phyloP scores from a whole-genome alignment of 495 filamentous ascomycete species.

The Wilcoxina mikolae region DNA sequence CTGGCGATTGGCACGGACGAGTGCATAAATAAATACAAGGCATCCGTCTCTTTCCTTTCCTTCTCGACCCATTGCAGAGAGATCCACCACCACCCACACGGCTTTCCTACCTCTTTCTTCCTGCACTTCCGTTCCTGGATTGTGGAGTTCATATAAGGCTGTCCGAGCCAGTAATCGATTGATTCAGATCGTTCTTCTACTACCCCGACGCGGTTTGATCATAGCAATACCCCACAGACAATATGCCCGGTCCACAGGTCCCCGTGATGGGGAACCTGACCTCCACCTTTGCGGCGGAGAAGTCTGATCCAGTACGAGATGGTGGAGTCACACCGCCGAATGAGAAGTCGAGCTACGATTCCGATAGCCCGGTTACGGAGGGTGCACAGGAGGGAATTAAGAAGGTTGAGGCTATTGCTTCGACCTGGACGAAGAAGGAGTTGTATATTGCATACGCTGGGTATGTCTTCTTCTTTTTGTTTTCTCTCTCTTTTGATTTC shows the following conservation, averaged over 20 bases:
- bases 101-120: slow-evolving; percentile 2
- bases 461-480: slow-evolving; percentile 20
- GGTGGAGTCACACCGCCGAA: background rate
- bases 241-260: background rate
- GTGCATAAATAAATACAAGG: background rate
- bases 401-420: slow-evolving; percentile 36
- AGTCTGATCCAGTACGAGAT: background rate
- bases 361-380: background rate
- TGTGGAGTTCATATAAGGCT: background rate
- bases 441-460: slow-evolving; percentile 35
- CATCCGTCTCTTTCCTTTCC: background rate
- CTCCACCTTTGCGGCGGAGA: background rate
- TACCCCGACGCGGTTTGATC: too few relatives aligned
- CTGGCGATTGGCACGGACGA: too few relatives aligned
- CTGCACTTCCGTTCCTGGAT: background rate
- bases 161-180: background rate
- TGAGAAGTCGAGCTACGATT: slow-evolving; percentile 1
- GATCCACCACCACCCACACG: background rate
- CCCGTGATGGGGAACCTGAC: background rate
- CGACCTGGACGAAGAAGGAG: slow-evolving; percentile 35
- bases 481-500: background rate
- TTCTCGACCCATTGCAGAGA: background rate
- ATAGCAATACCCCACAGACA: background rate
- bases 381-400: slow-evolving; percentile 32
- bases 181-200: too few relatives aligned